Evolutionary conservation across 768 basidiomycete species (phyloP), one percentile per base, ranked within the genome.

Genomic region (Paxillus rubicundulus): DNA sequence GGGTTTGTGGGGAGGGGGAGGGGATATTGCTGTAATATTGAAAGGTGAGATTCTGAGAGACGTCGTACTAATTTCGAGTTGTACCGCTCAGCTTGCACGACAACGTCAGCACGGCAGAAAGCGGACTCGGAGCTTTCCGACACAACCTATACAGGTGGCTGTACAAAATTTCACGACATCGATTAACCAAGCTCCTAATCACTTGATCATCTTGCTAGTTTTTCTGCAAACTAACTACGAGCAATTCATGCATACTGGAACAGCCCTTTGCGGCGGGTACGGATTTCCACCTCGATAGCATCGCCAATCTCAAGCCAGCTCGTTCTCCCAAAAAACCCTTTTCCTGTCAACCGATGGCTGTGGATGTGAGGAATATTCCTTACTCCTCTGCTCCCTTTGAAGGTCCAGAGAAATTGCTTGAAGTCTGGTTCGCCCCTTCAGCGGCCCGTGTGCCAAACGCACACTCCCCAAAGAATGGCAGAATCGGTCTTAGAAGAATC

Each of bases 391-490:
- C 79, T 33, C 87, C 89, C 13, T 96, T 95, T 61, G 93, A 95
- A 70, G 94, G 94, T 18, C 89, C 93, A 54, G 94, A 96, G 74
- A 96, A 96, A 68, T 81, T 98, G 38, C 82, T 98, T 42, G 97
- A 99, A 74, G 83, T 98, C 45, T 98, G 97, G 97, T 98, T 98
- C 72, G 85, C 89, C 1, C 91, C 92, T 12, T 86, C 86, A 8
- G 72, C 85, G 5, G 77, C 80, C 9, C 71, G 78, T 24, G 75
- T 90, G 9, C 81, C 84, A 32, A 74, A 73, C 56, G 72, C 75
- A 38, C 68, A 66, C 14, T 56, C 59, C 39, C 59, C 69, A 44
- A 58, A 45, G 41, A 70, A 73, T 57, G 77, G 71, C 65, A 83
- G 78, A 68, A 71, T 72, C 18, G 97, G 97, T 34, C 79, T 99